Evolutionary conservation across 208 protist species (phyloP), one percentile per base, ranked within the genome.

Genomic region (Acanthamoeba triangularis): DNA sequence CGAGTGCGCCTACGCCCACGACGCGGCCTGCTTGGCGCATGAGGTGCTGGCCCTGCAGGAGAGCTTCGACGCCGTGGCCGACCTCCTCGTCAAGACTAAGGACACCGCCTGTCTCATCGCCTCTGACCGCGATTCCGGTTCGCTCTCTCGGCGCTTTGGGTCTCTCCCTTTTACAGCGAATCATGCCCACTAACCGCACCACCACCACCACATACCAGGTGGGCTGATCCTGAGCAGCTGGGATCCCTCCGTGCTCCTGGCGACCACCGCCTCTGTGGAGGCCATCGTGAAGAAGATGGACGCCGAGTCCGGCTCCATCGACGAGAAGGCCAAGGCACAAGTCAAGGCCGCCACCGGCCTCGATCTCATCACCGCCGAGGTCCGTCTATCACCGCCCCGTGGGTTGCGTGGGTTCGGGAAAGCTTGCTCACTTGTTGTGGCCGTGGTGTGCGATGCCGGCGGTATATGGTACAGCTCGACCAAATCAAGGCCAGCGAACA

Each of bases 31-130:
- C 49, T 20, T 90, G 44, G 80, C 80, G 80, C 80, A 41, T n/a
- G 80, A 90, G 52, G 49, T 90, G n/a, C 35, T 90, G 80, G 80
- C 80, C 30, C 80, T 90, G 25, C 80, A 90, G 80, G 49, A 90
- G 49, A 63, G 49, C 49, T 90, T 44, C 49, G 80, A 90, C n/a
- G 80, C 80, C n/a, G 80, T 90, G 52, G 80, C 80, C 10, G 52
- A 56, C 49, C 80, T 90, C 33, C n/a, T 90, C 14, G 7, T n/a
- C 33, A 90, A 90, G 49, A 56, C 78, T 23, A 90, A 90, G 80
- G 49, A 90, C 52, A 90, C 80, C n/a, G 80, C 33, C 30, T 90
- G 80, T 14, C 44, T 90, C 52, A 41, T 90, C 80, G 49, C 80
- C 16, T 56, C 80, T 25, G 80, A 90, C 52, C 80, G 80, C 33